These are phyloP conservation scores for Chrysanthemum seticuspe DNA, from an alignment of 129 eudicot genomes.

Conservation along the genomic window DNA sequence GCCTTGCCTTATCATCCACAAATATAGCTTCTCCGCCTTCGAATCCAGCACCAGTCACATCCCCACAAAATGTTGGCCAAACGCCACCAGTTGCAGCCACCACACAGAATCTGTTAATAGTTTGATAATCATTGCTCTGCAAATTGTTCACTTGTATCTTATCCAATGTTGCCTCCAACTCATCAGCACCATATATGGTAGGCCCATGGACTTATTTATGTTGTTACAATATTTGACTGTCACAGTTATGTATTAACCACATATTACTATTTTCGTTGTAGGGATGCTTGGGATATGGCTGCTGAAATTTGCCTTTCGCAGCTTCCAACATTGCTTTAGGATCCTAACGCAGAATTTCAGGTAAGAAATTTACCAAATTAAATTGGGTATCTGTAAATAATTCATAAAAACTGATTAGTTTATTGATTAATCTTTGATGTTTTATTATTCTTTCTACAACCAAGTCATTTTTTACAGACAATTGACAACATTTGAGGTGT, in stretches of 20 bases:
- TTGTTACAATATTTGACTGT: neutral
- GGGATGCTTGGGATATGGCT: slow-evolving; percentile 99
- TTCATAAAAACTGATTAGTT: no score
- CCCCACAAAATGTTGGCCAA: no score
- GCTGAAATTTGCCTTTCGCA: slow-evolving; percentile 96
- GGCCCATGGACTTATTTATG: slow-evolving; percentile 5
- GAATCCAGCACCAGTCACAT: slow-evolving; percentile 23
- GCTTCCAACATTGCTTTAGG: slow-evolving; percentile 79
- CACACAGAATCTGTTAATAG: no score
- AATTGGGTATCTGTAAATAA: neutral
- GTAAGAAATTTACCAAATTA: slow-evolving; percentile 33
- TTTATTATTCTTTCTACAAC: no score
- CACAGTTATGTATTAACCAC: slow-evolving; percentile 14
- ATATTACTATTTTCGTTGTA: slow-evolving; percentile 26
- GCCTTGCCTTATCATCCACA: slow-evolving; percentile 58
- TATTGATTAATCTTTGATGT: no score
- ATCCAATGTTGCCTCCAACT: slow-evolving; percentile 91
- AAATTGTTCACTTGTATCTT: slow-evolving; percentile 91
- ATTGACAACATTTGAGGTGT: no score
- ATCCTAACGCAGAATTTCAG: slow-evolving; percentile 92
- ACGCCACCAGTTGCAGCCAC: no score
- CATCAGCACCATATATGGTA: slow-evolving; percentile 99
- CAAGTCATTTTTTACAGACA: no score
- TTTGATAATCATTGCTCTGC: no score
- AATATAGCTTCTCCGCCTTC: slow-evolving; percentile 33